Base-by-base conservation (phyloP, 148 eudicot species). In the Pouteria glomerata region DNA sequence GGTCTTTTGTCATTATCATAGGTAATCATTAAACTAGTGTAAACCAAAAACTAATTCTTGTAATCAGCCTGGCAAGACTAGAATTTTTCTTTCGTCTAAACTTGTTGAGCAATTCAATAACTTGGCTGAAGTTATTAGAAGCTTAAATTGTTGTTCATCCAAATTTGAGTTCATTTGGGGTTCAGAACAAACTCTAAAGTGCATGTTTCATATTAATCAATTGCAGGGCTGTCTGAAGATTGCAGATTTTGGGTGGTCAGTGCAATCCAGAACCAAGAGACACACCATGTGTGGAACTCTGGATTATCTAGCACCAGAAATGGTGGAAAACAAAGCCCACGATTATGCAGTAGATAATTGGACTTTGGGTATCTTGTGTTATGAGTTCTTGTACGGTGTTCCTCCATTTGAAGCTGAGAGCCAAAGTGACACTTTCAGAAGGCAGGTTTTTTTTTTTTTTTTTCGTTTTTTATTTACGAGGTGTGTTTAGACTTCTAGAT, bases 211-310 rank as follows among this genome's bases (percentile, higher is more conserved):
- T 44, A 21, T 42, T 44, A 11, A 71, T 12, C 48, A 12, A 31
- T 70, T 33, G 19, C 69, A 94, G 98, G 97, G 97, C 47, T 89
- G 85, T 68, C 72, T 93, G 66, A 93, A 93, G 82, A 88, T 90
- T 79, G 96, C 96, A 42, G 98, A 93, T 74, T 93, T 93, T 73
- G 96, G 96, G 35, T 90, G 98, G 98, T 93, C 98, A 48, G 98
- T 90, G 14, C 94, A 93, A 73, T 87, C 92, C 50, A 78, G 78
- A 74, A 82, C 63, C 84, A 90, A 90, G 79, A 87, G 98, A 50
- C 87, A 78, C 77, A 90, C 98, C 12, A 90, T 88, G 90, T 93
- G 98, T 78, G 97, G 98, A 72, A 91, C 98, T 51, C 81, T 94
- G 57, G 98, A 91, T 78, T 94, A 94, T 78, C 67, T 91, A 71